phyloP scores from a whole-genome alignment of 2,329 filamentous ascomycete species.

The Pseudopithomyces chartarum region DNA sequence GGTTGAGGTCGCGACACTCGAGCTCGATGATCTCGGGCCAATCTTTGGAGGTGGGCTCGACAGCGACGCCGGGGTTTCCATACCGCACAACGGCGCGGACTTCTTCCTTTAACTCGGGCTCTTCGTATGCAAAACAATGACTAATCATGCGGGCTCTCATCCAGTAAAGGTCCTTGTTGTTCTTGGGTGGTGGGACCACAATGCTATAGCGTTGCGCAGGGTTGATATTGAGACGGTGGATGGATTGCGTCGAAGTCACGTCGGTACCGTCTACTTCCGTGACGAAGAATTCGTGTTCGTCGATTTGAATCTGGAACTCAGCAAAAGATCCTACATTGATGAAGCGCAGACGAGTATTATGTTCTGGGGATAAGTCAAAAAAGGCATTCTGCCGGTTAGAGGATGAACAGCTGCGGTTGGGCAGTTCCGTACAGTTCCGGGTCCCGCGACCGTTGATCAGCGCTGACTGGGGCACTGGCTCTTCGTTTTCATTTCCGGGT shows the following conservation, averaged over 20 bases:
- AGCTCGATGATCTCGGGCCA: slow-evolving; percentile 57
- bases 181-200: slow-evolving; percentile 59
- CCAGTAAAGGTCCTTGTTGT: slow-evolving; percentile 43
- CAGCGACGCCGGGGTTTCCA: slow-evolving; percentile 5
- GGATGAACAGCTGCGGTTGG: slow-evolving; percentile 44
- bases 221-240: slow-evolving; percentile 65
- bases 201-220: slow-evolving; percentile 74
- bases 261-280: slow-evolving; percentile 71
- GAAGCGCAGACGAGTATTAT: slow-evolving; percentile 73
- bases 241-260: slow-evolving; percentile 57
- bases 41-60: slow-evolving; percentile 50
- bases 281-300: slow-evolving; percentile 65
- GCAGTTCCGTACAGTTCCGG: slow-evolving; percentile 45
- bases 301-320: slow-evolving; percentile 61
- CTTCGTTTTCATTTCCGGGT: slow-evolving; percentile 56
- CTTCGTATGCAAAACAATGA: slow-evolving; percentile 62
- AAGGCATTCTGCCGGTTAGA: slow-evolving; percentile 29
- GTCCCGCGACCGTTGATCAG: slow-evolving; percentile 50
- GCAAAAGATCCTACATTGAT: slow-evolving; percentile 75
- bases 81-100: slow-evolving; percentile 59
- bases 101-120: slow-evolving; percentile 53
- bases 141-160: slow-evolving; percentile 64
- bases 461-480: slow-evolving; percentile 58
- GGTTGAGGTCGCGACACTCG: slow-evolving; percentile 58
- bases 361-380: slow-evolving; percentile 47